phyloP scores from a whole-genome alignment of 495 filamentous ascomycete genomes.

The Neurospora discreta region DNA sequence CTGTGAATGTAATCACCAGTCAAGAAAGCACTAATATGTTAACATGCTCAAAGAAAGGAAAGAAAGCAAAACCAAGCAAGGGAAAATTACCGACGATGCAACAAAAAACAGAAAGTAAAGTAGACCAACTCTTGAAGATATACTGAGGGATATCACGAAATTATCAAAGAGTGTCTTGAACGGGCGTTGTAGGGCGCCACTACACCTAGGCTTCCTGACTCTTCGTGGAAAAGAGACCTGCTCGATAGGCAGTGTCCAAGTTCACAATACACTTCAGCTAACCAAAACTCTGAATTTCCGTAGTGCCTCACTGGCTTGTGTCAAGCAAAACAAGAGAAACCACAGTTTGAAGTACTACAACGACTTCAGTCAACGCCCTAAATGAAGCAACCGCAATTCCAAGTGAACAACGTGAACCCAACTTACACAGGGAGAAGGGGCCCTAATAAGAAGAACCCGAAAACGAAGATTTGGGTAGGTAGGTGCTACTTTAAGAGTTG shows the following conservation, averaged over 20 bases:
- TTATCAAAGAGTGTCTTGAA: not conserved
- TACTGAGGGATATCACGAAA: not conserved
- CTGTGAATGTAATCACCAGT: not conserved
- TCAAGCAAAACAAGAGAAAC: not conserved
- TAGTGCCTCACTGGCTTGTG: not conserved
- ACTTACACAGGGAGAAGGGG: too few species aligned
- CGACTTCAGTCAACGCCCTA: too few species aligned
- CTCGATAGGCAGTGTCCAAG: not conserved
- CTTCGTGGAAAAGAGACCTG: not conserved
- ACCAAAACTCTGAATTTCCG: not conserved
- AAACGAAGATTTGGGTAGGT: not conserved
- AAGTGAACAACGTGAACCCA: too few species aligned
- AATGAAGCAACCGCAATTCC: too few species aligned
- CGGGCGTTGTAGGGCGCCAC: not conserved
- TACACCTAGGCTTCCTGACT: not conserved
- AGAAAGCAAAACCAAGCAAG: too few species aligned
- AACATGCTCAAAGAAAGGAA: not conserved
- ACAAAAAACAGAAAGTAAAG: not conserved
- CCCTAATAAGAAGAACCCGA: too few species aligned
- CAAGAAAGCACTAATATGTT: not conserved
- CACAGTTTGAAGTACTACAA: not conserved
- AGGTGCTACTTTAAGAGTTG: not conserved
- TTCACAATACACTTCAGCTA: not conserved
- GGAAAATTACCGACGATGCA: not conserved
- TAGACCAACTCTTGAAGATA: not conserved